These are phyloP conservation scores for Pleurotus eryngii DNA, from an alignment of 768 basidiomycete species.

Conservation along the genomic window DNA sequence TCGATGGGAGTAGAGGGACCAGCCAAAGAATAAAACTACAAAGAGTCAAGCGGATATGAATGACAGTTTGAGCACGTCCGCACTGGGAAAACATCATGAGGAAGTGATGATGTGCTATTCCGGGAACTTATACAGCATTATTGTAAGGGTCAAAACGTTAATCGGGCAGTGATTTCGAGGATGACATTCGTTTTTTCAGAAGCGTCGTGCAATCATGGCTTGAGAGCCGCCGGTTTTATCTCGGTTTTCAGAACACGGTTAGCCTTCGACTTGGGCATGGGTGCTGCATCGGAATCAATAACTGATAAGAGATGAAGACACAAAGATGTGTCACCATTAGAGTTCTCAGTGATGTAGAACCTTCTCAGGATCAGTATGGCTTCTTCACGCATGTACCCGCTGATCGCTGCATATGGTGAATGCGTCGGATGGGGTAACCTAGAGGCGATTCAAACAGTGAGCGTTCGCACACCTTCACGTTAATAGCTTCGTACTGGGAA, in stretches of 20 bases:
- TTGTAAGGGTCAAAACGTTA: too few relatives aligned
- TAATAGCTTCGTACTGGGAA: slow-evolving; percentile 47
- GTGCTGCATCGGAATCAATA: slow-evolving; percentile 51
- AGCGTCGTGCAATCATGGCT: not conserved
- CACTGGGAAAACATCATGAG: not conserved
- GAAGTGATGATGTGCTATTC: not conserved
- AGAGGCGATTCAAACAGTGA: not conserved
- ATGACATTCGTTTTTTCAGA: too few relatives aligned
- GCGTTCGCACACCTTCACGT: not conserved
- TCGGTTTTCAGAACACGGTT: slow-evolving; percentile 85
- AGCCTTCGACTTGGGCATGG: slow-evolving; percentile 82
- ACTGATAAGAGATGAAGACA: slow-evolving; percentile 5
- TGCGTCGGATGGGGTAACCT: slow-evolving; percentile 75
- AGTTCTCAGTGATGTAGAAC: slow-evolving; percentile 93
- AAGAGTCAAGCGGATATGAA: not conserved
- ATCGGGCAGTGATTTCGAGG: too few relatives aligned
- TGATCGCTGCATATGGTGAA: slow-evolving; percentile 67
- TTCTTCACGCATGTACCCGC: slow-evolving; percentile 77
- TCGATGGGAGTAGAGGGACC: not conserved
- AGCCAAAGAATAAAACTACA: not conserved
- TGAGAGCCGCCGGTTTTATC: slow-evolving; percentile 36
- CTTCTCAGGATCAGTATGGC: slow-evolving; percentile 83
- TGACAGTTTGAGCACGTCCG: not conserved
- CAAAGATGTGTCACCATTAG: slow-evolving; percentile 56
- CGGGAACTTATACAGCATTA: too few relatives aligned